Percentiles rank a stretch among this genome's conserved stretches.
phyloP scores from a whole-genome alignment of 306 rosid species.

The Styphnolobium japonicum region DNA sequence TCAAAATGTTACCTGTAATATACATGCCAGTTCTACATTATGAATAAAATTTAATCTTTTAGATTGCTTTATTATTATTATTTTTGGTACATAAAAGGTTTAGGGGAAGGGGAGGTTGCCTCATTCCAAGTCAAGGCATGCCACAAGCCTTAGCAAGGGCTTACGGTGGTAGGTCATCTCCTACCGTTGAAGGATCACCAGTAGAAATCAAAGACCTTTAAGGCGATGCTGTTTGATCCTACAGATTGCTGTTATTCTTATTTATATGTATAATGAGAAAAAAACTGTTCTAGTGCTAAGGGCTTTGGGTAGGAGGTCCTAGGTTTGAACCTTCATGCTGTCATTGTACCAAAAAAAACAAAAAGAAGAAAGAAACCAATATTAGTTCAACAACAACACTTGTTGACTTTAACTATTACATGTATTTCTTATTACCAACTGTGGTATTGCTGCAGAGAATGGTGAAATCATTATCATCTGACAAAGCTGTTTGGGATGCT shows the following conservation, averaged over 20 bases:
- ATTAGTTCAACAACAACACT: background rate
- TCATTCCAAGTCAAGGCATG: too few species aligned
- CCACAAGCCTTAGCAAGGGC: too few species aligned
- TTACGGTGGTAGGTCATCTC: too few species aligned
- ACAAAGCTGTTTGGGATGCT: conserved; percentile 79
- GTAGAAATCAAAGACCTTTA: too few species aligned
- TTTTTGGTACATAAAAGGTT: too few species aligned
- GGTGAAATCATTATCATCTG: conserved; percentile 72
- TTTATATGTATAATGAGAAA: background rate
- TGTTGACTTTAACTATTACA: background rate
- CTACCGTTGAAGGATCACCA: too few species aligned
- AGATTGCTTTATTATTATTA: too few species aligned
- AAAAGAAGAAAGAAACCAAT: background rate
- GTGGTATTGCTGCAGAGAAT: conserved; percentile 50
- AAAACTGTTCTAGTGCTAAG: background rate
- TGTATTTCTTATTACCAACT: background rate
- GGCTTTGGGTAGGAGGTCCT: background rate
- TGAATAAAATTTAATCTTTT: background rate
- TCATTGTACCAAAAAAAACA: background rate
- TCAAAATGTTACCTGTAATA: background rate
- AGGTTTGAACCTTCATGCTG: background rate
- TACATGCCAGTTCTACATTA: background rate
- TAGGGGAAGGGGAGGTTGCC: too few species aligned
- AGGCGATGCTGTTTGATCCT: too few species aligned
- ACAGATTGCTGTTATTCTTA: background rate